Evolutionary conservation across 1,284 basidiomycete genomes (phyloP), one percentile per base, ranked within the genome.

Genomic region (Sanghuangporus weigelae): DNA sequence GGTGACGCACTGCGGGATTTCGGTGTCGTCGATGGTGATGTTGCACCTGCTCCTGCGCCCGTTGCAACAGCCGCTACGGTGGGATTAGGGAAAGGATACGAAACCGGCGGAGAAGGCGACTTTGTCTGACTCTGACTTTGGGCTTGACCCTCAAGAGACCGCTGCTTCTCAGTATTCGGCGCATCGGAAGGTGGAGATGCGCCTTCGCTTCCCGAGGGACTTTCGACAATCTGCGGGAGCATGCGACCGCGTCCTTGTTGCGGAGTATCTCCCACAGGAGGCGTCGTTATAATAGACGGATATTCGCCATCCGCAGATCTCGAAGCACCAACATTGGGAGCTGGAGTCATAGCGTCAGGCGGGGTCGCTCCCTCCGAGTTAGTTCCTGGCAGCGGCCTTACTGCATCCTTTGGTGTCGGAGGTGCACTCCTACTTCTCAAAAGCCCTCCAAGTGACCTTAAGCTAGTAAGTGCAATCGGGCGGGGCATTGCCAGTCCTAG

Each of bases 401-500:
- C 53, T 12, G 60, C 60, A 56, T 74, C 75, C 61, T 76, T 72
- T 10, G 79, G 81, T n/a, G 73, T 78, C 0, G 81, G 81, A 23
- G 83, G 83, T 3, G 86, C 86, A 68, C 86, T 89, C 57, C 78
- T 78, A 0, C 86, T 82, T 16, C 85, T 75, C 49, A 87, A 72
- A 68, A 87, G 85, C 16, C 44, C 44, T 42, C 74, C 77, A 8
- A 70, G 69, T 63, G 39, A 64, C 57, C 63, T 66, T 44, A 65
- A 35, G 21, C 67, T 69, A 1, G 69, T 67, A 59, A 84, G 69
- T 0, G 81, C 79, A 38, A 76, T 76, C 7, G 83, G 79, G 63
- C 76, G 80, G n/a, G 77, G 69, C 44, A 74, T 67, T 0, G 77
- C 70, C 3, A 71, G 71, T 5, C 68, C 64, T 3, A 69, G 59